A percentile compares a stretch with the other conserved stretches of the same genome.
These are phyloP conservation scores for Poa annua DNA, from an alignment of 176 grass and related monocot genomes.

Conservation along the genomic window DNA sequence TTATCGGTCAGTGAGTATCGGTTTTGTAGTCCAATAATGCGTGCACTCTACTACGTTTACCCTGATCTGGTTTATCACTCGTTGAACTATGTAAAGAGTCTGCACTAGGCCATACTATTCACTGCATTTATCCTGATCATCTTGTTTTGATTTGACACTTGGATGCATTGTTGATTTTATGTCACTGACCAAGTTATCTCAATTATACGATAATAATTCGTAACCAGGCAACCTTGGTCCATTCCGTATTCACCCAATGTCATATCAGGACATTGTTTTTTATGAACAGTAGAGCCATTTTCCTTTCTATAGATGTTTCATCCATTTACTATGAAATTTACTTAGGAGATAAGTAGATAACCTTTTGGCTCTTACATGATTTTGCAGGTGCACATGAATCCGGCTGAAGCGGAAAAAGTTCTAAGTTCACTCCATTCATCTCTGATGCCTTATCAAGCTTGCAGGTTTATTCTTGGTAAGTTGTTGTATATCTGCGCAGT, in stretches of 20 bases:
- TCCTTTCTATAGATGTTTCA: slow-evolving; percentile 21
- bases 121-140: background rate
- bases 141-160: background rate
- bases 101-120: slow-evolving; percentile 10
- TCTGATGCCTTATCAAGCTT: slow-evolving; percentile 87
- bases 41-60: background rate
- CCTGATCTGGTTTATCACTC: background rate
- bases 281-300: background rate
- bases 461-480: slow-evolving; percentile 95
- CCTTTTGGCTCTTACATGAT: slow-evolving; percentile 21
- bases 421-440: slow-evolving; percentile 73
- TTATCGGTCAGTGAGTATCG: background rate
- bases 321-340: slow-evolving; percentile 14
- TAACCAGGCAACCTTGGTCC: background rate
- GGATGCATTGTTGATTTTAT: slow-evolving; percentile 29
- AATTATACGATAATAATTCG: slow-evolving; percentile 8
- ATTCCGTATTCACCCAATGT: background rate
- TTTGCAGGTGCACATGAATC: slow-evolving; percentile 91
- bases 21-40: background rate
- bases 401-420: slow-evolving; percentile 82
- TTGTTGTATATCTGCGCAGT: slow-evolving; percentile 31
- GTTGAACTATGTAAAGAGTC: background rate
- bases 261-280: background rate
- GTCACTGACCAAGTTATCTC: background rate
- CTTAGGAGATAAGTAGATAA: slow-evolving; percentile 19